Conservation (phyloP, 768 basidiomycete species). For the Candolleomyces efflorescens region DNA sequence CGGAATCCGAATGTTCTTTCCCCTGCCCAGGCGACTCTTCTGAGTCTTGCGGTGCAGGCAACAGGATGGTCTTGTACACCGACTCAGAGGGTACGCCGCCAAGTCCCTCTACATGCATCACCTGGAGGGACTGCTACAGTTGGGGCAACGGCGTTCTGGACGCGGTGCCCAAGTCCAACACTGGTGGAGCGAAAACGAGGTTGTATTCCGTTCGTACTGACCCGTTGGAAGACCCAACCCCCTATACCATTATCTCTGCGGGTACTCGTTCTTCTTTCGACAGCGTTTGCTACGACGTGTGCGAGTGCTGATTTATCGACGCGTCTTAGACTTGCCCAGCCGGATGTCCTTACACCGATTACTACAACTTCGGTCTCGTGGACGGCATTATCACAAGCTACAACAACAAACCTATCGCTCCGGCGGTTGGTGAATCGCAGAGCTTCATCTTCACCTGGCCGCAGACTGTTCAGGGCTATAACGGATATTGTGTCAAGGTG, state of each 20-base stretch:
- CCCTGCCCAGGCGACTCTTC: constrained; percentile 39
- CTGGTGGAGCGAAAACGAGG: constrained; percentile 5
- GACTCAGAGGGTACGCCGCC: constrained; percentile 15
- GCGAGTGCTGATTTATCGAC: too few species aligned
- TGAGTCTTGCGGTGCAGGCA: constrained; percentile 43
- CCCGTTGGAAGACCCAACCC: constrained; percentile 13
- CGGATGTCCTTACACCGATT: constrained; percentile 13
- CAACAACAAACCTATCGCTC: constrained; percentile 9
- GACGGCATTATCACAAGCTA: constrained; percentile 10
- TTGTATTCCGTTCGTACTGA: constrained; percentile 14
- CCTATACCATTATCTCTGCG: constrained; percentile 17
- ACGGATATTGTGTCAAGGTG: constrained; percentile 16
- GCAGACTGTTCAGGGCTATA: constrained; percentile 10
- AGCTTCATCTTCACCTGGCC: constrained; percentile 15
- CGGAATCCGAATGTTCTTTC: constrained; percentile 33
- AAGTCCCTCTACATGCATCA: constrained; percentile 13
- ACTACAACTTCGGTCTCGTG: constrained; percentile 14
- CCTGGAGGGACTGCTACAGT: constrained; percentile 10
- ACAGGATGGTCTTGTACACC: constrained; percentile 42
- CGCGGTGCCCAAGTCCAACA: constrained; percentile 11
- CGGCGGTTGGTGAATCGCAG: constrained; percentile 15
- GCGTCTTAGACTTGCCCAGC: constrained; percentile 15
- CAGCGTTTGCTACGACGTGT: too few species aligned
- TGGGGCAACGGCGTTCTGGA: constrained; percentile 13
- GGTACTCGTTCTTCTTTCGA: too few species aligned